Evolutionary conservation across 805 yeast species (phyloP), one percentile per base, ranked within the genome.

Genomic region (Candida caryicola): DNA sequence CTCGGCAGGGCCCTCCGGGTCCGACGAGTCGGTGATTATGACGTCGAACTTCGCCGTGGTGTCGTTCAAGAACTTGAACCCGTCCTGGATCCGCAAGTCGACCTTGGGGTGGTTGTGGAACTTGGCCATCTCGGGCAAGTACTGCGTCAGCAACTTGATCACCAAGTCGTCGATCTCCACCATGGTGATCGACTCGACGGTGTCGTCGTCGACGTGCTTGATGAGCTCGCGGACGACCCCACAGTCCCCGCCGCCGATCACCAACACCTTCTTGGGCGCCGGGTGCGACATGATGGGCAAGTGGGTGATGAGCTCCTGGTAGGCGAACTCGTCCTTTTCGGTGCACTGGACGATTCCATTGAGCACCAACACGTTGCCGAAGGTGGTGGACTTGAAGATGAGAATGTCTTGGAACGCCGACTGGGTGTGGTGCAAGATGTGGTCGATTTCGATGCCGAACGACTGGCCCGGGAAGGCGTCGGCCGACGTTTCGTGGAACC

Each of bases 191-290:
- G 66, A 61, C 47, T 83, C 82, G 3, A 82, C 74, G 31, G 73
- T 67, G 4, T 73, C 69, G 28, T 68, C 67, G 10, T 59, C 60
- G 21, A 65, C 50, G 54, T 85, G 91, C 63, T 89, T 90, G 32
- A 87, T 78, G 13, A 86, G 81, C 60, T 89, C 97, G 52, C 97
- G 75, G 26, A 90, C 66, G 15, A 89, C 96, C 44, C 97, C 97
- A 47, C 97, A 95, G 60, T 89, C 97, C 30, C 97, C 97, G 17
- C 97, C 97, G 18, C 97, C 97, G 51, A 89, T 85, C 21, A 89
- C 93, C 36, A 89, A 73, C 7, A 88, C 95, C 38, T 73, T 75
- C 50, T 76, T 76, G 1, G 97, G 96, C 29, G 70, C 54, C 3
- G 78, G 77, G 63, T 89, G 97, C 8, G 86, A 66, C 76, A 81